phyloP scores from a whole-genome alignment of 2,329 filamentous ascomycete genomes.

The Microdochium paspali region DNA sequence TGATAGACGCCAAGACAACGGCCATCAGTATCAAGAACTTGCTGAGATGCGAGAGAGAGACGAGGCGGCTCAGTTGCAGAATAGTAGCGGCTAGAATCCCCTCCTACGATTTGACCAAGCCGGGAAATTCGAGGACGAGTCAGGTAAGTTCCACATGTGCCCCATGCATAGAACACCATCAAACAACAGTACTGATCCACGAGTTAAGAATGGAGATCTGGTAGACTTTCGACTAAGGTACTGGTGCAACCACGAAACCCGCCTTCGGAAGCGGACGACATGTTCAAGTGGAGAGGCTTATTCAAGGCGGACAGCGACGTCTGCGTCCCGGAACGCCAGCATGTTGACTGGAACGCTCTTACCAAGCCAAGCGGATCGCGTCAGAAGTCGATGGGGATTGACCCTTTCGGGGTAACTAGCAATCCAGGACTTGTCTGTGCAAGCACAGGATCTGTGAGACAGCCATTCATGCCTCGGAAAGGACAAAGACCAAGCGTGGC shows the following conservation, averaged over 20 bases:
- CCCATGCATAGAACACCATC: too few relatives aligned
- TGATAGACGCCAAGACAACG: neutral
- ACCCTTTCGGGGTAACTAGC: neutral
- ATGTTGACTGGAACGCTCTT: neutral
- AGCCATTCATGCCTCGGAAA: conserved; percentile 1
- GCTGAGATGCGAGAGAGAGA: neutral
- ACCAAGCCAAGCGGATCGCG: neutral
- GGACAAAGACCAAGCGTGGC: conserved; percentile 19
- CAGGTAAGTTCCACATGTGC: too few relatives aligned
- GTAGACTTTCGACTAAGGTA: neutral
- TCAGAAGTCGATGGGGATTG: neutral
- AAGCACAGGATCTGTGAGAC: too few relatives aligned
- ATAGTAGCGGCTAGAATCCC: neutral
- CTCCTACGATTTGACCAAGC: neutral
- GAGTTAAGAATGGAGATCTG: neutral
- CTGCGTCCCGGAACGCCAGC: neutral
- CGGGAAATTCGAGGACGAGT: neutral
- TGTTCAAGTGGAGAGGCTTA: neutral
- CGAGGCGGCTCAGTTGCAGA: neutral
- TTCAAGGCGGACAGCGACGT: neutral
- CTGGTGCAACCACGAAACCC: neutral
- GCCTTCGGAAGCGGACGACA: neutral
- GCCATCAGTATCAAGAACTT: neutral
- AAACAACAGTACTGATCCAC: neutral
- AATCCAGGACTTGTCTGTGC: neutral